A percentile compares a stretch with the other conserved stretches of the same genome.
phyloP scores from a whole-genome alignment of 2,329 filamentous ascomycete species.

The Davidsoniella australis region DNA sequence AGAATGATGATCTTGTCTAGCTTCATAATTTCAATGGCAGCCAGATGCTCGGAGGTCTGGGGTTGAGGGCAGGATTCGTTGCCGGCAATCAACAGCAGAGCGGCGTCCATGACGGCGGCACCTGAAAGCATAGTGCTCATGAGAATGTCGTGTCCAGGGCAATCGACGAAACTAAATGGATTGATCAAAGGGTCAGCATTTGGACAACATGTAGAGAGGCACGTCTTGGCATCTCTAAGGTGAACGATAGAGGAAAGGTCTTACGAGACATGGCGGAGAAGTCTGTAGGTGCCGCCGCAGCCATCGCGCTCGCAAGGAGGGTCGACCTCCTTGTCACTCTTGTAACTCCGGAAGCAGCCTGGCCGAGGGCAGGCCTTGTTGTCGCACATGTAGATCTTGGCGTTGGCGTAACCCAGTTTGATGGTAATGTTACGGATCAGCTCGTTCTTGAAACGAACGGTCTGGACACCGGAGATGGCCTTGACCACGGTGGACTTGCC shows the following conservation, averaged over 20 bases:
- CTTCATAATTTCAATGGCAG: slow-evolving; percentile 99
- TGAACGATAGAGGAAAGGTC: slow-evolving; percentile 21
- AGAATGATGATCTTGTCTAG: slow-evolving; percentile 98
- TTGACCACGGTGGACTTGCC: slow-evolving; percentile 98
- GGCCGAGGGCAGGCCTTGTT: slow-evolving; percentile 80
- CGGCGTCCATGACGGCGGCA: slow-evolving; percentile 98
- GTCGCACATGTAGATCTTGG: slow-evolving; percentile 98
- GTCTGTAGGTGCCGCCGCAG: slow-evolving; percentile 70
- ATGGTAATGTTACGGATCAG: slow-evolving; percentile 98
- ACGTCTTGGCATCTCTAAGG: neutral
- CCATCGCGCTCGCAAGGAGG: slow-evolving; percentile 89
- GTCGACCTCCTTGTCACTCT: slow-evolving; percentile 97
- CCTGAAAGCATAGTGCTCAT: slow-evolving; percentile 99
- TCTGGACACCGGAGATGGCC: slow-evolving; percentile 97
- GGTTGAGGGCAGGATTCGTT: slow-evolving; percentile 98
- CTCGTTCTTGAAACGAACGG: slow-evolving; percentile 99
- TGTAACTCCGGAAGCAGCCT: slow-evolving; percentile 90
- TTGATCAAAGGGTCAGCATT: slow-evolving; percentile 15
- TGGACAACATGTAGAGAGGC: neutral
- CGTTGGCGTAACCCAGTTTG: slow-evolving; percentile 98
- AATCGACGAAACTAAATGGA: slow-evolving; percentile 69
- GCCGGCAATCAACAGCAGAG: slow-evolving; percentile 85
- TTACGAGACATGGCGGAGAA: slow-evolving; percentile 85
- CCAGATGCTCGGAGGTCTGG: slow-evolving; percentile 95
- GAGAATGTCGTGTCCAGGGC: slow-evolving; percentile 99